These are phyloP conservation scores for Candida jianshihensis DNA, from an alignment of 805 yeast species.

Conservation along the genomic window DNA sequence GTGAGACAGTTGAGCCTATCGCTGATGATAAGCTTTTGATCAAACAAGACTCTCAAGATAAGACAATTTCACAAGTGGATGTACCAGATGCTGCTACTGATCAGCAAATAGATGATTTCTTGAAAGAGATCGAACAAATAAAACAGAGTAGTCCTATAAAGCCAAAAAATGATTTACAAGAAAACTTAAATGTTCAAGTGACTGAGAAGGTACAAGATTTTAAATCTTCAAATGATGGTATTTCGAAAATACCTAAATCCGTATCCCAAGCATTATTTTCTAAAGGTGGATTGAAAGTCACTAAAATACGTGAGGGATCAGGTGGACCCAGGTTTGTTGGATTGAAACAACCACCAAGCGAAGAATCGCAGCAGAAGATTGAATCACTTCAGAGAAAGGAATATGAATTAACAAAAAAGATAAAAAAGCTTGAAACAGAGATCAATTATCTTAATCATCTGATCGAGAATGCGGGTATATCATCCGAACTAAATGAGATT, in stretches of 20 bases:
- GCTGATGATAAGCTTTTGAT: no score
- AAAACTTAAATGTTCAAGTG: conserved; percentile 1
- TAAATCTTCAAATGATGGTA: background rate
- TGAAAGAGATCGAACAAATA: conserved; percentile 20
- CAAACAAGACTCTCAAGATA: no score
- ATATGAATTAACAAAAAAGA: conserved; percentile 25
- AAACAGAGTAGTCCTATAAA: conserved; percentile 15
- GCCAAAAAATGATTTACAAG: no score
- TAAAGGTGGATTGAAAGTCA: conserved; percentile 16
- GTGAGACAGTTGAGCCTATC: no score
- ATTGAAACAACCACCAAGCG: conserved; percentile 13
- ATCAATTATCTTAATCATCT: conserved; percentile 29
- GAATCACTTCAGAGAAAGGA: conserved; percentile 26
- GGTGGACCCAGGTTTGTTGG: conserved; percentile 21
- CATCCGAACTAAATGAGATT: conserved; percentile 29
- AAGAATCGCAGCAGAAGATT: conserved; percentile 11
- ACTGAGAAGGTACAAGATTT: conserved; percentile 1
- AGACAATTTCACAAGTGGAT: background rate
- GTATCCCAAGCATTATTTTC: conserved; percentile 22
- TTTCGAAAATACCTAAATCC: conserved; percentile 19
- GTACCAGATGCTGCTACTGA: conserved; percentile 7
- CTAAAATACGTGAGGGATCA: conserved; percentile 20
- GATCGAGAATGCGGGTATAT: conserved; percentile 28
- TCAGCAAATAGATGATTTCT: conserved; percentile 21
- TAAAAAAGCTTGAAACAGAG: conserved; percentile 31